Evolutionary conservation across 805 yeast genomes (phyloP).

Genomic region (Ogataea pini): DNA sequence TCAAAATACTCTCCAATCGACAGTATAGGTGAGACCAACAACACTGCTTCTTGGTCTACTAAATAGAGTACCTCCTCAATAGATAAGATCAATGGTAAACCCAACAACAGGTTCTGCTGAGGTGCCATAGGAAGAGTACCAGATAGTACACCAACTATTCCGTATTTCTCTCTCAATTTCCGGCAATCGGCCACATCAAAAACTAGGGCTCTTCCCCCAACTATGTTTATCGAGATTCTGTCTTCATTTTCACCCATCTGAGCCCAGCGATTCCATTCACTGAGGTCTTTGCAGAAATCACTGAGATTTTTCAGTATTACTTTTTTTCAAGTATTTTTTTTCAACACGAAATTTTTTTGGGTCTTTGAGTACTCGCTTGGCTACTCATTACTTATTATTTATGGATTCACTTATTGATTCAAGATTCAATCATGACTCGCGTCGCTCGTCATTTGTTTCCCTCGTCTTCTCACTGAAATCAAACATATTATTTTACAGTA

Average conservation of each 20-base stretch:
- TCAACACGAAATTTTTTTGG: neutral
- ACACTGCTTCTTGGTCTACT: constrained; percentile 33
- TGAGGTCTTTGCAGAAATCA: no score
- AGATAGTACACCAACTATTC: constrained; percentile 71
- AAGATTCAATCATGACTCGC: neutral
- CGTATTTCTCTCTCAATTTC: constrained; percentile 51
- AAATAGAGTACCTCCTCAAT: constrained; percentile 76
- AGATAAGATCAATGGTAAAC: constrained; percentile 75
- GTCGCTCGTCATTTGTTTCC: neutral
- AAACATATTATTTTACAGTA: constrained; percentile 21
- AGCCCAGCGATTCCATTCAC: no score
- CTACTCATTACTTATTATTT: no score
- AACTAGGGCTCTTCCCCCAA: constrained; percentile 51
- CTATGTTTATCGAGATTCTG: constrained; percentile 36
- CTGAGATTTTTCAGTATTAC: neutral
- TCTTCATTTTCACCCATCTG: neutral
- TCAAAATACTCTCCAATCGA: constrained; percentile 1
- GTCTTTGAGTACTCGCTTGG: no score
- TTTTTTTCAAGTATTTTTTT: neutral
- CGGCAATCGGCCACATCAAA: constrained; percentile 59
- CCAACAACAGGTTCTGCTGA: constrained; percentile 87
- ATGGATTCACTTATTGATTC: no score
- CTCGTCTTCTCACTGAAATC: constrained; percentile 6
- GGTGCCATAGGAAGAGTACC: constrained; percentile 92
- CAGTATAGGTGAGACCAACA: constrained; percentile 9